A percentile compares a stretch with the other conserved stretches of the same genome.
These are phyloP conservation scores for Boletus rubroflammeus DNA, from an alignment of 768 basidiomycete genomes.

Conservation along the genomic window DNA sequence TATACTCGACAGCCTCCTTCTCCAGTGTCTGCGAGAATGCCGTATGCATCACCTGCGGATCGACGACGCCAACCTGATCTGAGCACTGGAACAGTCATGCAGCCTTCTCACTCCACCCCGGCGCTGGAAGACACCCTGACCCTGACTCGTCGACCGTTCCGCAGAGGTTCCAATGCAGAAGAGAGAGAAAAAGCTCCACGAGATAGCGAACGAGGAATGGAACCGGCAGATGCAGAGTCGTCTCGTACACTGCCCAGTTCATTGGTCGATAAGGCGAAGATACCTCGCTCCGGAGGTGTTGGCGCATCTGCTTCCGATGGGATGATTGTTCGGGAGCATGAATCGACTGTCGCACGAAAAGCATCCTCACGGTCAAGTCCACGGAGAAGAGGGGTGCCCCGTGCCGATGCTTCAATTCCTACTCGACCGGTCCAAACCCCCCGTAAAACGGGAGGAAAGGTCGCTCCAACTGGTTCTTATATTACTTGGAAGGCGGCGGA, in stretches of 20 bases:
- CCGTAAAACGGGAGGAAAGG: conserved; percentile 23
- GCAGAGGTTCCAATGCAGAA: conserved; percentile 27
- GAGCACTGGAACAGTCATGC: conserved; percentile 17
- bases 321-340: conserved; percentile 17
- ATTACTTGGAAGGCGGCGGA: conserved; percentile 33
- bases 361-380: conserved; percentile 18
- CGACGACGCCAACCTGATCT: conserved; percentile 26
- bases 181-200: conserved; percentile 23
- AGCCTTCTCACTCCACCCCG: conserved; percentile 27
- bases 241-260: conserved; percentile 13
- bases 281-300: conserved; percentile 13
- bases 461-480: conserved; percentile 20
- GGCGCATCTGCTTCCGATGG: conserved; percentile 23
- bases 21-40: conserved; percentile 29
- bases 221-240: conserved; percentile 19
- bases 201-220: conserved; percentile 23
- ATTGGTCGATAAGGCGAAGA: conserved; percentile 16
- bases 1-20: conserved; percentile 38
- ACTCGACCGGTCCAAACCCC: conserved; percentile 14
- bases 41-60: conserved; percentile 24
- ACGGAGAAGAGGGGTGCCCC: conserved; percentile 18
- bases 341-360: conserved; percentile 10
- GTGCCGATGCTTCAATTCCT: conserved; percentile 19
- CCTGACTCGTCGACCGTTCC: conserved; percentile 24
- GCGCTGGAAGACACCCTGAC: conserved; percentile 31